phyloP scores from a whole-genome alignment of 768 basidiomycete genomes.

The Phylloporus scabripes region DNA sequence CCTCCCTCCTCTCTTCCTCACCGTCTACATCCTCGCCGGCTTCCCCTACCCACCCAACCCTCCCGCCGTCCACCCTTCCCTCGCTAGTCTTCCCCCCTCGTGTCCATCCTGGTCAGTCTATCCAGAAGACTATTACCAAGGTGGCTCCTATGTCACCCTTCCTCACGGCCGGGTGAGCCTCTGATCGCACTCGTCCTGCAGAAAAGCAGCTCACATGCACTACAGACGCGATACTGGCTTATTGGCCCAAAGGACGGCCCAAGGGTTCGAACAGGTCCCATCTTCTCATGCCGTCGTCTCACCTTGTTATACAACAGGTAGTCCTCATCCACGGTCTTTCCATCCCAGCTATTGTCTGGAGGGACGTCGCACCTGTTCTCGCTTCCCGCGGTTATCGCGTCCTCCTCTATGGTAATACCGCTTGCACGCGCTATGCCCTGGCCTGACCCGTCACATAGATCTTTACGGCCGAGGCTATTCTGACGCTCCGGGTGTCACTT shows the following conservation, averaged over 20 bases:
- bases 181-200: not conserved
- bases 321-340: slow-evolving; percentile 76
- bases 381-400: slow-evolving; percentile 64
- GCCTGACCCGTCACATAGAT: slow-evolving; percentile 39
- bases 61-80: slow-evolving; percentile 48
- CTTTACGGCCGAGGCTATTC: slow-evolving; percentile 81
- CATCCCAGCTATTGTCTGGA: slow-evolving; percentile 73
- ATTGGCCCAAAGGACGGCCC: slow-evolving; percentile 63
- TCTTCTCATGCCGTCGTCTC: slow-evolving; percentile 1
- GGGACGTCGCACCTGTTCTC: slow-evolving; percentile 62
- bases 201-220: slow-evolving; percentile 1
- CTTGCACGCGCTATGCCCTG: not conserved
- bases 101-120: slow-evolving; percentile 66
- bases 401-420: slow-evolving; percentile 59
- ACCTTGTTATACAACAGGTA: slow-evolving; percentile 38
- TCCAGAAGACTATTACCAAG: slow-evolving; percentile 60
- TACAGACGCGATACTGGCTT: slow-evolving; percentile 71
- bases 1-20: slow-evolving; percentile 55
- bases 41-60: slow-evolving; percentile 59
- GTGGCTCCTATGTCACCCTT: slow-evolving; percentile 55
- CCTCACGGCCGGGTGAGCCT: slow-evolving; percentile 59
- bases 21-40: slow-evolving; percentile 55
- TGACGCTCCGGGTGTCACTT: slow-evolving; percentile 66
- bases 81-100: slow-evolving; percentile 52
- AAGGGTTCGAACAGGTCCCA: slow-evolving; percentile 40